Evolutionary conservation across 1,284 basidiomycete genomes (phyloP), one percentile per base, ranked within the genome.

Genomic region (Ustilago hordei): DNA sequence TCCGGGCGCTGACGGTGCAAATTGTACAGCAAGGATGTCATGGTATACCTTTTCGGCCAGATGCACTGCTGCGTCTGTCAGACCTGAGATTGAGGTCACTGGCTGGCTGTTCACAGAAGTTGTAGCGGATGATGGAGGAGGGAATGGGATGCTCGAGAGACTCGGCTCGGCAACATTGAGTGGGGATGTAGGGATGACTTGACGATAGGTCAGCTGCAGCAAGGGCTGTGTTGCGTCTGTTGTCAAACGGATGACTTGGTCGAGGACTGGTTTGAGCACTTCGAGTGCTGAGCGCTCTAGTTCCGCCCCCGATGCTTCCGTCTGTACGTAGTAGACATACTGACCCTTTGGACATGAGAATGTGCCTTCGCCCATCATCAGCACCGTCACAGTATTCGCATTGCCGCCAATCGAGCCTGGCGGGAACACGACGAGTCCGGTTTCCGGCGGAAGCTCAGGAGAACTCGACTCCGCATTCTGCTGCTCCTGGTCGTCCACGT

Each of bases 341-440:
- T 83, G 79, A 3, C 91, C 93, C 60, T 89, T 88, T 0, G 96
- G 96, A 63, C 93, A 91, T 8, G 93, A 92, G 87, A 95, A 90
- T 0, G 93, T 94, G 9, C 91, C 92, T 82, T 93, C 91, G 8
- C 95, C 96, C 47, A 92, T 92, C 57, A 94, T 81, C 7, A 85
- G 67, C 4, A 81, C 80, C 7, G 91, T 91, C 2, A 92, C 93
- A 1, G 92, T 89, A 38, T 75, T 72, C 7, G 61, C 53, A 39
- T 75, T 79, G n/a, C 55, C 39, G 17, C 53, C 53, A 23, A 78
- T 43, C 7, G 65, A 64, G 7, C 87, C 88, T 0, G 95, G 95
- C 0, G 95, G 94, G 76, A 97, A 95, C 5, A 97, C 89, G 9
- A 95, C 81, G 3, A 96, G 86, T 1, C 91, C 90, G 9, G 92